Percentiles rank a stretch among this genome's conserved stretches.
Evolutionary conservation across 2,329 filamentous ascomycete species (phyloP).

Genomic region (Ophiostoma fasciatum): DNA sequence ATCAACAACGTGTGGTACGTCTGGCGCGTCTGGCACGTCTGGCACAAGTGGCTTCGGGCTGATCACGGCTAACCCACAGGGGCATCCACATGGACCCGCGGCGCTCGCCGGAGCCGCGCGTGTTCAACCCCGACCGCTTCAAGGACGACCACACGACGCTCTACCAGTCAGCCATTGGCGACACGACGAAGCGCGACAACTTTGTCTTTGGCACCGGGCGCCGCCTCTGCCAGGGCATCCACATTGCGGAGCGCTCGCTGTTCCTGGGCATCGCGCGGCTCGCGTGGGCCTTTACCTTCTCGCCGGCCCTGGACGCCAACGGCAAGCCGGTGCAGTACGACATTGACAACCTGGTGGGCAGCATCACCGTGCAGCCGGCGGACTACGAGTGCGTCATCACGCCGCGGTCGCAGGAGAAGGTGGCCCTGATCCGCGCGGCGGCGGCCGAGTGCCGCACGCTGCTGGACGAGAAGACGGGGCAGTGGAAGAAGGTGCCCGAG

Average conservation of each 20-base stretch:
- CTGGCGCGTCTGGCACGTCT: slow-evolving; percentile 12
- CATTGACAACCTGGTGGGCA: neutral
- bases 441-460: neutral
- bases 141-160: slow-evolving; percentile 14
- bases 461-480: neutral
- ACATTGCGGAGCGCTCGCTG: slow-evolving; percentile 34
- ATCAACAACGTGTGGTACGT: slow-evolving; percentile 22
- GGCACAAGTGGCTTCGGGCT: too few species aligned
- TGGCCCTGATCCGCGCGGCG: neutral
- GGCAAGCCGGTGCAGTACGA: neutral
- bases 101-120: slow-evolving; percentile 23
- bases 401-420: neutral
- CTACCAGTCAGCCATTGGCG: slow-evolving; percentile 16
- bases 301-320: neutral
- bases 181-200: slow-evolving; percentile 28
- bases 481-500: slow-evolving; percentile 3
- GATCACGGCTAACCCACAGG: slow-evolving; percentile 2
- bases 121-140: slow-evolving; percentile 28
- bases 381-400: slow-evolving; percentile 2
- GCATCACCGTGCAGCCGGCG: slow-evolving; percentile 3
- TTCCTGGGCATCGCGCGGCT: slow-evolving; percentile 32
- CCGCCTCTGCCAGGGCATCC: slow-evolving; percentile 42
- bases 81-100: slow-evolving; percentile 30
- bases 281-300: slow-evolving; percentile 27
- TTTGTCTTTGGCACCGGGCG: slow-evolving; percentile 41